Base-by-base conservation (phyloP, 352 stramenopile genomes). In the Pythium insidiosum region DNA sequence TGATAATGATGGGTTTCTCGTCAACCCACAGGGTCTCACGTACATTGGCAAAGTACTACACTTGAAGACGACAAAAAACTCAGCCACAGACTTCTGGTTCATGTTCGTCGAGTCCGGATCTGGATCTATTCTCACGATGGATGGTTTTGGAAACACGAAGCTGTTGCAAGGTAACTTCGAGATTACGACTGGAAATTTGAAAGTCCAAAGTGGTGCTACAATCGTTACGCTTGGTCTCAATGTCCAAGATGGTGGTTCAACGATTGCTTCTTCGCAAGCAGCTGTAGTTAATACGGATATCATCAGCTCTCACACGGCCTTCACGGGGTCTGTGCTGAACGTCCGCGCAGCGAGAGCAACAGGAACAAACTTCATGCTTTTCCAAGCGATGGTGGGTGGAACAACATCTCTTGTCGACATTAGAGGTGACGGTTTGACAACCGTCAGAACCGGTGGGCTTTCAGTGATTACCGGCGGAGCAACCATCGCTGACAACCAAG, bases 1-100 rank as follows among this genome's bases (percentile, higher is more conserved):
- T 36, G 70, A 82, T 30, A 78, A 85, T 28, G 66, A 87, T 16
- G 75, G 72, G 0, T 82, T 88, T 38, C 43, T 85, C n/a, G 72
- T 89, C 16, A 67, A 81, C 37, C 73, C 76, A 2, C 55, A 72
- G 31, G 72, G 64, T 12, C 23, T 69, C 9, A 55, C 56, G 25
- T 87, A 90, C 49, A 57, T 50, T 24, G 72, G 77, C 6, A 74
- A 55, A 13, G 63, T 88, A 33, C 52, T 89, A 26, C 70, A 86
- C 41, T 64, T 87, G 35, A 52, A 68, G 33, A 84, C 78, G 0
- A 58, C 61, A 6, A 88, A 90, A 53, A 41, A 49, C 0, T 70
- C 66, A 25, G 56, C 68, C 3, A 23, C 47, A 1, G 77, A 94
- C 44, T 94, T 88, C 30, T 63, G 77, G 23, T 81, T 83, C 28